Evolutionary conservation across 2,329 filamentous ascomycete genomes (phyloP).

Genomic region (Raffaelea arxii): DNA sequence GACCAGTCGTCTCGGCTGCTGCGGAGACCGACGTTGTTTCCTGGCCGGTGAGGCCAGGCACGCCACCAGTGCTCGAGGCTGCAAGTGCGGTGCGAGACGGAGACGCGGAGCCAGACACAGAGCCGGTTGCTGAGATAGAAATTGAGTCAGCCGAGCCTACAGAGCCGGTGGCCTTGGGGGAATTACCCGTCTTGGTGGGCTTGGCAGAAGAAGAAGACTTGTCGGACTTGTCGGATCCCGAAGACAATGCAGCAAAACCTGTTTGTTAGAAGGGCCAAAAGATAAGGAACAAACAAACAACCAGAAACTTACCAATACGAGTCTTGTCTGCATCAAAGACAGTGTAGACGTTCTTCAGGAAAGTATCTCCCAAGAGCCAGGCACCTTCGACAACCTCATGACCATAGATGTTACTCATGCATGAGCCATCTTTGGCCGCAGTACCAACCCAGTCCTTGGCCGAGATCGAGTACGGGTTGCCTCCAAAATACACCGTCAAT

Average conservation of each 20-base stretch:
- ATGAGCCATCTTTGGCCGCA: slow-evolving; percentile 30
- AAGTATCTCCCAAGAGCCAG: slow-evolving; percentile 80
- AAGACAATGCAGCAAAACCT: background rate
- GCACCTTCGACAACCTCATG: slow-evolving; percentile 53
- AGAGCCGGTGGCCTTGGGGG: background rate
- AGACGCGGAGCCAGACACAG: slow-evolving; percentile 7
- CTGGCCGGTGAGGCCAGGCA: slow-evolving; percentile 26
- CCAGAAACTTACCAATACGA: slow-evolving; percentile 47
- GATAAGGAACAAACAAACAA: slow-evolving; percentile 3
- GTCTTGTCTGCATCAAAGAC: slow-evolving; percentile 69
- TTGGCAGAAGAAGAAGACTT: background rate
- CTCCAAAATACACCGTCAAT: slow-evolving; percentile 59
- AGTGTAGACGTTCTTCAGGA: slow-evolving; percentile 82
- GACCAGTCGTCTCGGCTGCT: slow-evolving; percentile 13
- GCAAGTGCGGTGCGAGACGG: slow-evolving; percentile 1
- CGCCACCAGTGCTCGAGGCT: slow-evolving; percentile 7
- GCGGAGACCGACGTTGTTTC: slow-evolving; percentile 22
- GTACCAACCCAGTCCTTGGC: slow-evolving; percentile 59
- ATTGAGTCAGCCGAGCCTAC: background rate
- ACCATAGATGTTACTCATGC: slow-evolving; percentile 67
- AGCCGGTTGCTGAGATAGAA: background rate
- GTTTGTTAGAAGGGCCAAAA: slow-evolving; percentile 2
- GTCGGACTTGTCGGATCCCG: background rate
- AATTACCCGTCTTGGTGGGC: background rate
- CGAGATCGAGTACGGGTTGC: slow-evolving; percentile 55